Evolutionary conservation across 352 stramenopile genomes (phyloP), one percentile per base, ranked within the genome.

Genomic region (Phytophthora palmivora): DNA sequence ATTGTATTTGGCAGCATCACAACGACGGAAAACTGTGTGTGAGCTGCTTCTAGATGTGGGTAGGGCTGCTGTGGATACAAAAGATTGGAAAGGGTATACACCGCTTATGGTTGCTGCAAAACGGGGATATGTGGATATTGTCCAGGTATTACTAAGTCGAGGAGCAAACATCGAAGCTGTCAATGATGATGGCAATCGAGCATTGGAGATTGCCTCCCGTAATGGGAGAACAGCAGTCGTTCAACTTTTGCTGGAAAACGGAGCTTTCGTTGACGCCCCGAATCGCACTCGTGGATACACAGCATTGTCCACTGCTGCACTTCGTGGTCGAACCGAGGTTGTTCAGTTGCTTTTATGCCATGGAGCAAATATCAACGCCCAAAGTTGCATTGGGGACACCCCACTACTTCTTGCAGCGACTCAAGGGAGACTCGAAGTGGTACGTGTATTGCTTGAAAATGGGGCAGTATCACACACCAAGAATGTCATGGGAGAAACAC

Each of bases 91-190:
- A 41, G 65, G 65, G 10, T 52, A 34, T n/a, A 74, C 65, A 26
- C 65, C 65, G 4, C 65, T 74, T 4, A 74, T 74, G 65, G 53
- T 37, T 42, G 65, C 59, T 49, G 65, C 59, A 19, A 66, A 70
- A 38, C 22, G 59, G 36, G 65, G 59, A 2, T 70, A 51, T 21
- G 24, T 50, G 32, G 54, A 70, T 9, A 58, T 70, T 39, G 48
- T 38, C 6, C 45, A 70, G 14, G 15, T 73, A 21, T 22, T 73
- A 9, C 14, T 73, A 16, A 64, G 47, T 58, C 64, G 58, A 39
- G 64, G 58, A 37, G 64, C 64, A 6, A 37, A 11, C 14, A 38
- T 73, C 4, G 64, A 73, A 58, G 64, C 42, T 7, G 42, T 54
- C 5, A 73, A 73, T 48, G 24, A 19, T 1, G 52, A 70, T 26